A percentile compares a stretch with the other conserved stretches of the same genome.
phyloP scores from a whole-genome alignment of 176 grass and related monocot species.

The Oryza nivara region DNA sequence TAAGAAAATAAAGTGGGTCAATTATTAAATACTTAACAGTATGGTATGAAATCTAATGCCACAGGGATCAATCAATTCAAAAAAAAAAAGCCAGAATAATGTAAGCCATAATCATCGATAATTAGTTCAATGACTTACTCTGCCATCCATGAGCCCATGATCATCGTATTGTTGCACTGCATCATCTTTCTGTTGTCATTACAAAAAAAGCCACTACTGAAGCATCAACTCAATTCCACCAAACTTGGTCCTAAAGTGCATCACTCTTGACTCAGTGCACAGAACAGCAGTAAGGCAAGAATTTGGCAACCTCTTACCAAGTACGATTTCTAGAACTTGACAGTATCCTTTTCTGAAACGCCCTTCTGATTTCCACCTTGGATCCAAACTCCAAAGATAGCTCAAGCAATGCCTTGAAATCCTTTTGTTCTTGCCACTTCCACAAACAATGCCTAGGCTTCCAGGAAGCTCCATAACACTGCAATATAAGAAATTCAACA shows the following conservation, averaged over 20 bases:
- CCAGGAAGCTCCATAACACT: no score
- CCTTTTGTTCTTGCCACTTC: slow-evolving; percentile 4
- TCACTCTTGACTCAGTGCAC: no score
- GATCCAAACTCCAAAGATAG: neutral
- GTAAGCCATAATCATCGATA: no score
- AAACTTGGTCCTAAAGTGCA: neutral
- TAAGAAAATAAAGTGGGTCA: no score
- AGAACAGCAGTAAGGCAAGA: slow-evolving; percentile 12
- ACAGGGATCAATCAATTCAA: no score
- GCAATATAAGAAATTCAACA: no score
- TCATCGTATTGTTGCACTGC: neutral
- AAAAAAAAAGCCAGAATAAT: no score
- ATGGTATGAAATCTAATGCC: no score
- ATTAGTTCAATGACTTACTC: no score
- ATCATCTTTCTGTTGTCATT: neutral
- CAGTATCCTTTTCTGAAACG: neutral
- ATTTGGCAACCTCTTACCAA: neutral
- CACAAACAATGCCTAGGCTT: no score
- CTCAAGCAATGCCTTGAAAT: neutral
- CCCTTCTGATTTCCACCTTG: neutral
- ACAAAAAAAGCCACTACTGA: neutral
- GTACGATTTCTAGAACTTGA: neutral
- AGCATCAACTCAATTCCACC: neutral
- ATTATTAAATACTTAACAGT: no score
- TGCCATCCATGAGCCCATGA: no score